Percentiles rank a stretch among this genome's conserved stretches.
Evolutionary conservation across 2,329 filamentous ascomycete genomes (phyloP).

Genomic region (Epichloe hybrida): DNA sequence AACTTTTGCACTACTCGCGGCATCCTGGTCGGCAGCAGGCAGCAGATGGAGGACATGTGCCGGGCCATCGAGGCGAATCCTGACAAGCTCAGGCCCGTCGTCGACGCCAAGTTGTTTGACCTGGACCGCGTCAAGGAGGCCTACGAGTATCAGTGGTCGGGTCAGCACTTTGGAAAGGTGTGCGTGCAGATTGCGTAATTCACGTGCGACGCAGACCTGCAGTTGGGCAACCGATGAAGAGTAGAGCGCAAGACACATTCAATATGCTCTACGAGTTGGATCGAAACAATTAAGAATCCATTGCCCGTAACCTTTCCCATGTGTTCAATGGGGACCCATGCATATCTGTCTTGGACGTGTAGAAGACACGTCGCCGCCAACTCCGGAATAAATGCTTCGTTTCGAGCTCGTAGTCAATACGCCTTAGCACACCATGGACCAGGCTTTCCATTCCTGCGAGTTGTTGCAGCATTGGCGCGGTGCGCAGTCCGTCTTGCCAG

Average conservation of each 20-base stretch:
- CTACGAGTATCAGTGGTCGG: constrained; percentile 25
- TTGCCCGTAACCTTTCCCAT: too few relatives aligned
- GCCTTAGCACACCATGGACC: constrained; percentile 2
- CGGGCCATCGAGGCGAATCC: constrained; percentile 33
- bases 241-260: too few relatives aligned
- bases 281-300: too few relatives aligned
- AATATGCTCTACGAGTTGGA: too few relatives aligned
- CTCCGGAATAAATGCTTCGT: too few relatives aligned
- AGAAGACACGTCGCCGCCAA: too few relatives aligned
- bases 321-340: too few relatives aligned
- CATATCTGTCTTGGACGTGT: too few relatives aligned
- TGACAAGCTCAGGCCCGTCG: constrained; percentile 28
- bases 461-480: background rate
- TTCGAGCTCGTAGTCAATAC: background rate
- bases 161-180: constrained; percentile 27
- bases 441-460: background rate
- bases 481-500: background rate
- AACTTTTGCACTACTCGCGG: constrained; percentile 29
- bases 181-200: constrained; percentile 17
- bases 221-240: too few relatives aligned
- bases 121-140: constrained; percentile 32
- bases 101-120: constrained; percentile 31
- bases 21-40: constrained; percentile 30
- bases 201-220: too few relatives aligned
- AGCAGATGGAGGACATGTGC: constrained; percentile 39